Percentiles rank a stretch among this genome's conserved stretches.
phyloP scores from a whole-genome alignment of 164 flowering plant genomes.

The Magnolia kwangsiensis region DNA sequence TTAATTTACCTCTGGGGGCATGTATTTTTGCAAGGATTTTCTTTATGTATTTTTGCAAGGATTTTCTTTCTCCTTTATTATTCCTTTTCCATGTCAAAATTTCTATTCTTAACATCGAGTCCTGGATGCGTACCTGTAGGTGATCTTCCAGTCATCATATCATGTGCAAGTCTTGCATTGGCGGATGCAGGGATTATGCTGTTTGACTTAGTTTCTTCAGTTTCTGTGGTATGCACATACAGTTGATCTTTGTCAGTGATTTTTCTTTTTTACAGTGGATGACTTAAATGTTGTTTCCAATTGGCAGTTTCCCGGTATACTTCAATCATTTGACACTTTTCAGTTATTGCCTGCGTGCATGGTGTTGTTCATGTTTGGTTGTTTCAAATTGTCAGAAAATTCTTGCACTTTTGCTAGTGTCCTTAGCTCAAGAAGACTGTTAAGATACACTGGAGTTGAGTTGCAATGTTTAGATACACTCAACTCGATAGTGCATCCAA shows the following conservation, averaged over 20 bases:
- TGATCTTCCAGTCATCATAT: conserved; percentile 90
- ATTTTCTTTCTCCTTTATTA: background rate
- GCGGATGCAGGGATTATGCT: conserved; percentile 98
- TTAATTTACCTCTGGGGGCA: background rate
- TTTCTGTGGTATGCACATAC: conserved; percentile 70
- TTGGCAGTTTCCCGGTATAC: background rate
- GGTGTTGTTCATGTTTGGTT: too few relatives aligned
- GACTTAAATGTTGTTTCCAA: background rate
- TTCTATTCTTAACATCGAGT: background rate
- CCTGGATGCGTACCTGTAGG: conserved; percentile 33
- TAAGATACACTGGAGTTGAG: too few relatives aligned
- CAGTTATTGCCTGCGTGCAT: background rate
- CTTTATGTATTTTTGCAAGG: background rate
- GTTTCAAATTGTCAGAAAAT: too few relatives aligned
- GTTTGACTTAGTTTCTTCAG: conserved; percentile 87
- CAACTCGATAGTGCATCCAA: too few relatives aligned
- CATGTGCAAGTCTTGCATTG: conserved; percentile 96
- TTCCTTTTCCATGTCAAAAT: background rate
- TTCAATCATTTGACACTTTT: background rate
- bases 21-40: background rate
- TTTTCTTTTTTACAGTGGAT: background rate
- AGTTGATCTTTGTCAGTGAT: background rate
- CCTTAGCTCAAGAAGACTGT: too few relatives aligned
- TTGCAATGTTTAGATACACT: too few relatives aligned
- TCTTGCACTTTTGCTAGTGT: too few relatives aligned